Evolutionary conservation across 371 early-diverging fungal species (phyloP), one percentile per base, ranked within the genome.

Genomic region (Rhizopus microsporus): DNA sequence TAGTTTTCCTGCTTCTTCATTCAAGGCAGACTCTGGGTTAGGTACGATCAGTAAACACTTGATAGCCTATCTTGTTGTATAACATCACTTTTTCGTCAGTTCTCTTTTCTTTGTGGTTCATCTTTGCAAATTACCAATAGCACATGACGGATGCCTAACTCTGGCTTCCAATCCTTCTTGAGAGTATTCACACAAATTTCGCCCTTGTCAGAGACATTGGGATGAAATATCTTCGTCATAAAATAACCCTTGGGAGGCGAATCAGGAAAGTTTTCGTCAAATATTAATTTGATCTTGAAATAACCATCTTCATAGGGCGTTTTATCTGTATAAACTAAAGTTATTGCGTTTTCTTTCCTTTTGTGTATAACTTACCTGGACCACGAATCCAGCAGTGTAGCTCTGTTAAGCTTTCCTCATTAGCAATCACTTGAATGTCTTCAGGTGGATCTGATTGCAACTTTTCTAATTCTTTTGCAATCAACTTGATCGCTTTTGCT

Each of bases 101-200:
- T 7, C 4, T 6, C 3, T 37, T 37, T 37, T 51, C 17, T n/a
- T 35, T 30, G 30, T 47, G 47, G 30, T 30, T 33, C 23, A n/a
- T 44, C 43, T 23, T 2, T 34, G 5, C 7, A 30, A 13, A 59
- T 71, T 78, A 89, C 92, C 80, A 95, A 65, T 37, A 96, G 73
- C 13, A 95, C 79, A 67, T 94, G 90, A 12, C 72, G 74, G 29
- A 96, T 83, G 0, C 93, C 92, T 7, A 90, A 80, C 16, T 89
- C 87, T 48, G 82, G 75, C 57, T 90, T 88, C 96, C 97, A 95
- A 68, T 95, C 95, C 69, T 89, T 93, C 62, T 95, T 94, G 31
- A 96, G 75, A 7, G 95, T 93, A 68, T 86, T 92, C 30, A 95
- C 94, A 69, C 97, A 96, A 59, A 96, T 91, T 54, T 95, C 95